Conservation (phyloP, 441 rosid genomes). For the Sinapis alba region DNA sequence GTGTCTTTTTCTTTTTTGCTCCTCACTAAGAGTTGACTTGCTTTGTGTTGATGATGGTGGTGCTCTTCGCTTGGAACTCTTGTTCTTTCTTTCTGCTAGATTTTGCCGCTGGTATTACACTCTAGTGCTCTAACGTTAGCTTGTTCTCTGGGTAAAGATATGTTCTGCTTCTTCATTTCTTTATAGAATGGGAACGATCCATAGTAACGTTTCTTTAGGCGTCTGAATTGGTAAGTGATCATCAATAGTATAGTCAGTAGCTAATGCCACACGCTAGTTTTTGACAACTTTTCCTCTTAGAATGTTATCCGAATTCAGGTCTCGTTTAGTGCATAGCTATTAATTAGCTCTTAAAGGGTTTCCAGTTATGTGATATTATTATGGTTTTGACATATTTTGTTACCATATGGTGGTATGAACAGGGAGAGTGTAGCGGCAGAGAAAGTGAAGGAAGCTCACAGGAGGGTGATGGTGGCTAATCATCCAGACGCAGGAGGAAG, state of each 20-base stretch:
- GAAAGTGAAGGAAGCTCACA: constrained; percentile 66
- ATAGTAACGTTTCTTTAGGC: background rate
- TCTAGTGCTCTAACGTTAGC: background rate
- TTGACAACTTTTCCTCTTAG: background rate
- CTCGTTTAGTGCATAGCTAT: background rate
- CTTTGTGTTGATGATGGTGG: background rate
- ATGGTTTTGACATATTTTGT: background rate
- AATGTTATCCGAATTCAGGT: background rate
- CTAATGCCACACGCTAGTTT: background rate
- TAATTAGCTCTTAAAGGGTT: background rate
- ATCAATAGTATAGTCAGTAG: background rate
- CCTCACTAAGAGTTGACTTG: no score
- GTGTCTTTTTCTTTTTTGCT: constrained; percentile 3
- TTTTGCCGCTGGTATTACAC: background rate
- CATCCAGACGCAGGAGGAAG: constrained; percentile 62
- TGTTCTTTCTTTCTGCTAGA: background rate
- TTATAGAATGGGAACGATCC: background rate
- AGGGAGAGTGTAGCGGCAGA: constrained; percentile 63
- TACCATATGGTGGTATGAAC: constrained; percentile 6
- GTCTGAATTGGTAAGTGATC: background rate
- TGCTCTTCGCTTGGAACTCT: background rate
- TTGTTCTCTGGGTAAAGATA: no score
- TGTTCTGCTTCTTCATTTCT: background rate
- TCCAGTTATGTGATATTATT: background rate
- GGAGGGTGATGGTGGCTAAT: constrained; percentile 65